phyloP scores from a whole-genome alignment of 2,329 filamentous ascomycete species.

The Cytospora mali region DNA sequence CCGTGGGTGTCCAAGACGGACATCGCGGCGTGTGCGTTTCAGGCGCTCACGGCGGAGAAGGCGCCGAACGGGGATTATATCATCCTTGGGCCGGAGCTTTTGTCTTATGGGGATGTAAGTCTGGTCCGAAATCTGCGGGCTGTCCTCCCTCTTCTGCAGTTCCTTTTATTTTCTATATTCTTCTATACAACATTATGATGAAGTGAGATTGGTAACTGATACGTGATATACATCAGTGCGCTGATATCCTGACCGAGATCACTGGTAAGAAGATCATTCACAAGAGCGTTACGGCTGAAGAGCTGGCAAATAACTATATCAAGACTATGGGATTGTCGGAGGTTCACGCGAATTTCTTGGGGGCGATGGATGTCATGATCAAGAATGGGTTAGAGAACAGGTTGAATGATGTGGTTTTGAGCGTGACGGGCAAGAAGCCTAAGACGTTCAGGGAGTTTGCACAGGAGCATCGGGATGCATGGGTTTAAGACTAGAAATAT shows the following conservation, averaged over 20 bases:
- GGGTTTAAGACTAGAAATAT: conserved; percentile 25
- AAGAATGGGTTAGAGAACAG: conserved; percentile 41
- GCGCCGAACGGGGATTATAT: conserved; percentile 46
- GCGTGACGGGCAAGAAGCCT: conserved; percentile 39
- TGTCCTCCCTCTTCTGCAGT: not conserved
- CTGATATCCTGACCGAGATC: conserved; percentile 38
- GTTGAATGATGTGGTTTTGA: conserved; percentile 39
- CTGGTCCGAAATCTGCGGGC: not conserved
- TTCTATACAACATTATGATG: too few species aligned
- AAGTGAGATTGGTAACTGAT: conserved; percentile 3
- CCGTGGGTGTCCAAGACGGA: conserved; percentile 50
- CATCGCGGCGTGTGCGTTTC: conserved; percentile 48
- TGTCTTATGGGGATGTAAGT: conserved; percentile 41
- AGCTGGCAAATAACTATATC: conserved; percentile 33
- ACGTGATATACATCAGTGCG: conserved; percentile 34
- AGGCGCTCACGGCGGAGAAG: conserved; percentile 42
- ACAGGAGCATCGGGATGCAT: conserved; percentile 32
- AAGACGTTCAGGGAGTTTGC: conserved; percentile 37
- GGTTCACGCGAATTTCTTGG: conserved; percentile 39
- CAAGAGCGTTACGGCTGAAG: conserved; percentile 37
- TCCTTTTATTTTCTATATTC: too few species aligned
- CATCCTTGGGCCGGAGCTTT: conserved; percentile 42
- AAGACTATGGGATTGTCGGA: conserved; percentile 35
- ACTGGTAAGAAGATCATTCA: conserved; percentile 40
- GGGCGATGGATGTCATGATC: conserved; percentile 39